phyloP scores from a whole-genome alignment of 805 yeast species.

The Candida endomychidarum region DNA sequence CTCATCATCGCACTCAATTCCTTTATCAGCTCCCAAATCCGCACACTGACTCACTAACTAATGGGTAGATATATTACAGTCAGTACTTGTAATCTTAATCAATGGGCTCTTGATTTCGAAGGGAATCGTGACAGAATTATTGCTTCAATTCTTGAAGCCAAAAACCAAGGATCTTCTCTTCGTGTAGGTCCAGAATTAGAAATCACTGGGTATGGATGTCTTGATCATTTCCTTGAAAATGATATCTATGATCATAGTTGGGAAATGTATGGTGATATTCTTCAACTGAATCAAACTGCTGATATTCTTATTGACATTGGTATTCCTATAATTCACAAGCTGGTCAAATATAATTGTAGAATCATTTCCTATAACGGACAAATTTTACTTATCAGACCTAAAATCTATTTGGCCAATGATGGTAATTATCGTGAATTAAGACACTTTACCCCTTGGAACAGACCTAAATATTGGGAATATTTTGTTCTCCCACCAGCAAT shows the following conservation, averaged over 20 bases:
- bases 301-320: conserved; percentile 89
- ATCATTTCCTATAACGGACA: conserved; percentile 75
- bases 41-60: conserved; percentile 2
- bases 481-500: conserved; percentile 71
- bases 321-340: conserved; percentile 87
- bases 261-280: conserved; percentile 86
- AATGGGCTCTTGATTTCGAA: conserved; percentile 98
- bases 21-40: too few relatives aligned
- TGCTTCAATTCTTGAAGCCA: conserved; percentile 77
- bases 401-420: conserved; percentile 90
- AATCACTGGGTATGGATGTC: conserved; percentile 89
- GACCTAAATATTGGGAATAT: conserved; percentile 72
- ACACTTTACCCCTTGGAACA: conserved; percentile 91
- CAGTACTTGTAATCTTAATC: conserved; percentile 93
- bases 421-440: conserved; percentile 99
- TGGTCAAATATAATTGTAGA: conserved; percentile 89
- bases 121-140: conserved; percentile 93
- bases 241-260: conserved; percentile 89
- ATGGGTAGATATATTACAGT: conserved; percentile 90
- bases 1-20: too few relatives aligned
- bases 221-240: conserved; percentile 90
- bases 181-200: conserved; percentile 98
- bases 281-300: conserved; percentile 63
- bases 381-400: conserved; percentile 87
- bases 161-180: conserved; percentile 67